Base-by-base conservation (phyloP, 164 flowering plant genomes). In the Chimonanthus praecox region DNA sequence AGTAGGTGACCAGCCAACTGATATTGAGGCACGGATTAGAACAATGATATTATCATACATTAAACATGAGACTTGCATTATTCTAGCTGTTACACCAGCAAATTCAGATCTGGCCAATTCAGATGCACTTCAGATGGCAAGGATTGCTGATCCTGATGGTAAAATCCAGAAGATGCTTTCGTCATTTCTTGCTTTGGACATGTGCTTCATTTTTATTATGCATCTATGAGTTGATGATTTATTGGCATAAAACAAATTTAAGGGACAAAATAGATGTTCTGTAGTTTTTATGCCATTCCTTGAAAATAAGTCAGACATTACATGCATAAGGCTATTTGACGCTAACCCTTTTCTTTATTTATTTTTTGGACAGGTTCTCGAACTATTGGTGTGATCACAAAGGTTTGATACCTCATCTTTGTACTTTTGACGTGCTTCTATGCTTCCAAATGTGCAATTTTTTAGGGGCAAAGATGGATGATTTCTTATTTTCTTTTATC, bases 101-200 rank as follows among this genome's bases (percentile, higher is more conserved):
- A 95, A 95, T 83, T 74, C 98, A 51, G 98, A 95, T 83, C 81
- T 93, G 75, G 97, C 98, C 44, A 95, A 92, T 72, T 95, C 99
- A 50, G 99, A 95, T 90, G 99, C 99, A 67, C 90, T 95, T 78
- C 98, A 93, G 78, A 90, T 95, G 77, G 99, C 98, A 10, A 92
- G 94, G 80, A 85, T 79, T 75, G 98, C 92, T 62, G 99, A 95
- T 83, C 98, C 98, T 74, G 94, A 88, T 84, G 99, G 99, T 90
- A 84, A 64, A 63, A 77, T 77, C 47, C 33, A 33, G 33, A 33
- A 33, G 33, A 33, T 33, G 33, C 33, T 33, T 33, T 33, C 33
- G 33, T 33, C 33, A 33, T 33, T 33, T 33, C 33, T 33, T 33
- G 33, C 33, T 33, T 33, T 33, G 33, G 33, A 33, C 33, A 33